phyloP scores from a whole-genome alignment of 2,329 filamentous ascomycete genomes.

The Clonostachys byssicola region DNA sequence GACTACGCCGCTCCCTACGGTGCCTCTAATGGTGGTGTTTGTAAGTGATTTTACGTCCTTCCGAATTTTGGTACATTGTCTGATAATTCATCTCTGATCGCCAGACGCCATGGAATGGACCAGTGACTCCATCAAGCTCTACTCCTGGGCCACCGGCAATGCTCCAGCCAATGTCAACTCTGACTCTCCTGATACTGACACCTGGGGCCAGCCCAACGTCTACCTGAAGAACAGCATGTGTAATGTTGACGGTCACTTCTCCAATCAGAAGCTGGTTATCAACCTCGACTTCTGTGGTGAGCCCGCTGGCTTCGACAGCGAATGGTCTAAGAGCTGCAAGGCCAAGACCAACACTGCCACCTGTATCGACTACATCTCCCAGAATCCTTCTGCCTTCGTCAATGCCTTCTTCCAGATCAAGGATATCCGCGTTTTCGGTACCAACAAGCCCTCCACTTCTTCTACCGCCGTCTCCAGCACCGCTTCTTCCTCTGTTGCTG shows the following conservation, averaged over 20 bases:
- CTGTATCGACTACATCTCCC: constrained; percentile 30
- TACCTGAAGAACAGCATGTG: constrained; percentile 55
- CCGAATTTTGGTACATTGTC: constrained; percentile 3
- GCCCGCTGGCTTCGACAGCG: constrained; percentile 45
- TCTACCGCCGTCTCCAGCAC: too few relatives aligned
- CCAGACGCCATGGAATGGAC: constrained; percentile 37
- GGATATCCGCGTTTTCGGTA: constrained; percentile 18
- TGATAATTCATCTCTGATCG: background rate
- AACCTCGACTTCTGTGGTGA: constrained; percentile 74
- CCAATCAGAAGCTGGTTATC: constrained; percentile 66
- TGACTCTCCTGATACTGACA: constrained; percentile 36
- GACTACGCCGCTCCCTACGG: constrained; percentile 33
- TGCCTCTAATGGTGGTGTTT: constrained; percentile 30
- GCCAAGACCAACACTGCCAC: constrained; percentile 11
- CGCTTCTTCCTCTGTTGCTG: too few relatives aligned
- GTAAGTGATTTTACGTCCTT: constrained; percentile 32
- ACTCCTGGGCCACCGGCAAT: constrained; percentile 24
- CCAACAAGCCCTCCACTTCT: too few relatives aligned
- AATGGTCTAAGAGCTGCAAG: constrained; percentile 19
- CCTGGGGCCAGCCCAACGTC: constrained; percentile 63
- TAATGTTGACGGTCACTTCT: constrained; percentile 59
- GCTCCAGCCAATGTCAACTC: constrained; percentile 14
- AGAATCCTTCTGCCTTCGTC: constrained; percentile 25
- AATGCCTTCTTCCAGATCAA: constrained; percentile 42
- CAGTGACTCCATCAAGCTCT: constrained; percentile 31